Percentiles rank a stretch among this genome's conserved stretches.
Evolutionary conservation across 495 filamentous ascomycete species (phyloP).

Genomic region (Penicillium herquei): DNA sequence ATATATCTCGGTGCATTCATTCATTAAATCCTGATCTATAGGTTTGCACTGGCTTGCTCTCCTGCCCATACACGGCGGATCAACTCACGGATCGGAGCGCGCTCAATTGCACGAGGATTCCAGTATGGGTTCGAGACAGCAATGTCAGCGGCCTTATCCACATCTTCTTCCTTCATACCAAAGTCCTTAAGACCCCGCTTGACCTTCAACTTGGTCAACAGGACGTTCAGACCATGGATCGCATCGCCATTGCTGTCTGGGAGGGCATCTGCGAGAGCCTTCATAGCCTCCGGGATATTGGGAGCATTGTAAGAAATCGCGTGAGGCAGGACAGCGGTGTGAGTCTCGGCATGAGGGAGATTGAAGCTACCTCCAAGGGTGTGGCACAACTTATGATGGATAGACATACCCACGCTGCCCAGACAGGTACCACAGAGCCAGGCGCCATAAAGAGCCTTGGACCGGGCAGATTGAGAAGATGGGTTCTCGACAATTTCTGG

Average conservation of each 20-base stretch:
- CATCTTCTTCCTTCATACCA: slow-evolving; percentile 65
- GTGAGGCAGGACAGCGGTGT: slow-evolving; percentile 66
- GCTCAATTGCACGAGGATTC: slow-evolving; percentile 61
- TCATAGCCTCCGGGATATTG: slow-evolving; percentile 57
- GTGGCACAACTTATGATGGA: slow-evolving; percentile 73
- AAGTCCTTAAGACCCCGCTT: slow-evolving; percentile 57
- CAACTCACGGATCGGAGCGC: slow-evolving; percentile 57
- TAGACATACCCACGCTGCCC: slow-evolving; percentile 65
- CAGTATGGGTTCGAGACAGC: slow-evolving; percentile 63
- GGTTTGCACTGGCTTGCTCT: slow-evolving; percentile 58
- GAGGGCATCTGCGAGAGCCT: slow-evolving; percentile 54
- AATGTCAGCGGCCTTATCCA: slow-evolving; percentile 65
- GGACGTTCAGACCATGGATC: slow-evolving; percentile 59
- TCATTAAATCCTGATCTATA: slow-evolving; percentile 36
- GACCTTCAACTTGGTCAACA: slow-evolving; percentile 56
- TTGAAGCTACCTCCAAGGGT: slow-evolving; percentile 67
- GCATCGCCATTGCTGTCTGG: slow-evolving; percentile 60
- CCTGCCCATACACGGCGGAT: slow-evolving; percentile 67
- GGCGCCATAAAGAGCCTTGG: slow-evolving; percentile 61
- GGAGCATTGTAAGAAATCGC: slow-evolving; percentile 68
- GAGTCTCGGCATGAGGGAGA: slow-evolving; percentile 68
- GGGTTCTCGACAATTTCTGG: slow-evolving; percentile 55
- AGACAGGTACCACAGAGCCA: slow-evolving; percentile 66
- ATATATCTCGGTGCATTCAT: neutral
- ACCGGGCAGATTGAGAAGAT: slow-evolving; percentile 47